Evolutionary conservation across 2,329 filamentous ascomycete genomes (phyloP).

Genomic region (Leptographium procerum): DNA sequence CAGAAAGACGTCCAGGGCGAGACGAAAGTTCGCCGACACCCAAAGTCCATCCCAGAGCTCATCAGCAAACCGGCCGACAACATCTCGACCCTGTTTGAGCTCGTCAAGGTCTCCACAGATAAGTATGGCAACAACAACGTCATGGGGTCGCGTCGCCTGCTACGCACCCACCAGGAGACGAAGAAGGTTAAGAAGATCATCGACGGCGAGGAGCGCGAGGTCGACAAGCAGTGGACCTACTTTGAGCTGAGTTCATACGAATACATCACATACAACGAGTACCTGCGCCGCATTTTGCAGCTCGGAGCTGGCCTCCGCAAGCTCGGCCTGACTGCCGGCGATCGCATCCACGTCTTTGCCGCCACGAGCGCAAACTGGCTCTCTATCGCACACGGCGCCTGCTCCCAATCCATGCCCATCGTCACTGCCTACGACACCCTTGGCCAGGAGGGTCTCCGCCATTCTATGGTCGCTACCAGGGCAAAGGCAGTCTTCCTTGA

Average conservation of each 20-base stretch:
- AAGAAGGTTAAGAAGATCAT: constrained; percentile 86
- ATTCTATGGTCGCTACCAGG: constrained; percentile 61
- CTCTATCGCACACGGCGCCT: constrained; percentile 36
- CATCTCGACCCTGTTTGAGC: constrained; percentile 64
- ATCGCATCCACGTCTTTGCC: constrained; percentile 70
- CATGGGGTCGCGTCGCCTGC: constrained; percentile 59
- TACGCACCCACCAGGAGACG: constrained; percentile 69
- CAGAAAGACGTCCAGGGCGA: constrained; percentile 56
- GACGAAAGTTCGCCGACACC: constrained; percentile 61
- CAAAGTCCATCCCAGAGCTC: constrained; percentile 49
- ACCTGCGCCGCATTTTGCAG: constrained; percentile 56
- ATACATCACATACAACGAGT: constrained; percentile 68
- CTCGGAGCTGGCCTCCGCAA: constrained; percentile 61
- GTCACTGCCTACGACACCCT: constrained; percentile 79
- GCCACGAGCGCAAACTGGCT: constrained; percentile 53
- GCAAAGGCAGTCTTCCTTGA: constrained; percentile 66
- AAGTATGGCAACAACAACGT: constrained; percentile 55
- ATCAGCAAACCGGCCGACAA: constrained; percentile 48
- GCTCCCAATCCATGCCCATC: constrained; percentile 69
- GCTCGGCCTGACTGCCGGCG: constrained; percentile 56
- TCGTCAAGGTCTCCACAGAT: constrained; percentile 55
- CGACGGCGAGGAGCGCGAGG: constrained; percentile 65
- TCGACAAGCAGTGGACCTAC: constrained; percentile 81
- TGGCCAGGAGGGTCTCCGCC: constrained; percentile 62
- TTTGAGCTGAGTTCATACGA: constrained; percentile 73